Percentiles rank a stretch among this genome's conserved stretches.
phyloP scores from a whole-genome alignment of 306 rosid species.

The Casuarina cunninghamiana region DNA sequence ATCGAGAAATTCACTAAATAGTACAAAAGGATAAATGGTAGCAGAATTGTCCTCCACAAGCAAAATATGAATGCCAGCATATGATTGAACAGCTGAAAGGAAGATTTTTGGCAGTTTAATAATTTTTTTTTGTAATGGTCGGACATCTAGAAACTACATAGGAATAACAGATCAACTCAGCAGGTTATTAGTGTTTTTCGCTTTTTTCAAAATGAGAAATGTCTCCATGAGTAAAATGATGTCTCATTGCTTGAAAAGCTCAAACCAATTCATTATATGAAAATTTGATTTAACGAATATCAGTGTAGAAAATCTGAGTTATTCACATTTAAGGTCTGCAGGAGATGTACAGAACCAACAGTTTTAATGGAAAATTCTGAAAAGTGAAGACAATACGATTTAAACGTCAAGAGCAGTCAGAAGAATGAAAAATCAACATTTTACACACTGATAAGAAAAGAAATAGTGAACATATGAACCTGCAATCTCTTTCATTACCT shows the following conservation, averaged over 20 bases:
- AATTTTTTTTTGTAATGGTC: neutral
- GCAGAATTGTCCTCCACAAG: neutral
- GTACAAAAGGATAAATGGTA: neutral
- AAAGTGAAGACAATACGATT: neutral
- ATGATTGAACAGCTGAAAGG: too few relatives aligned
- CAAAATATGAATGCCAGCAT: neutral
- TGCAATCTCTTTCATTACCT: slow-evolving; percentile 43
- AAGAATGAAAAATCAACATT: neutral
- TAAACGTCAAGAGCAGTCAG: neutral
- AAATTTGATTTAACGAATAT: neutral
- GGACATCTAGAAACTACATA: neutral
- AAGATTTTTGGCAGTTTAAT: too few relatives aligned
- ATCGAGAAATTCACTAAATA: neutral
- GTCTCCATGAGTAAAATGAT: neutral
- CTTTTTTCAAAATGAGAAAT: neutral
- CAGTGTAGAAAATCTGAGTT: neutral
- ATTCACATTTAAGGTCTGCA: neutral
- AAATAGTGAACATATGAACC: neutral
- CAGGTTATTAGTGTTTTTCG: neutral
- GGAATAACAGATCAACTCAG: neutral
- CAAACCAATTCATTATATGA: neutral
- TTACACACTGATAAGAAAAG: neutral
- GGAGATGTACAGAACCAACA: neutral
- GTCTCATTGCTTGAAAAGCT: neutral
- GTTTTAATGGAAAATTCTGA: neutral